phyloP scores from a whole-genome alignment of 2,329 filamentous ascomycete species.

The Neopestalotiopsis sp. region DNA sequence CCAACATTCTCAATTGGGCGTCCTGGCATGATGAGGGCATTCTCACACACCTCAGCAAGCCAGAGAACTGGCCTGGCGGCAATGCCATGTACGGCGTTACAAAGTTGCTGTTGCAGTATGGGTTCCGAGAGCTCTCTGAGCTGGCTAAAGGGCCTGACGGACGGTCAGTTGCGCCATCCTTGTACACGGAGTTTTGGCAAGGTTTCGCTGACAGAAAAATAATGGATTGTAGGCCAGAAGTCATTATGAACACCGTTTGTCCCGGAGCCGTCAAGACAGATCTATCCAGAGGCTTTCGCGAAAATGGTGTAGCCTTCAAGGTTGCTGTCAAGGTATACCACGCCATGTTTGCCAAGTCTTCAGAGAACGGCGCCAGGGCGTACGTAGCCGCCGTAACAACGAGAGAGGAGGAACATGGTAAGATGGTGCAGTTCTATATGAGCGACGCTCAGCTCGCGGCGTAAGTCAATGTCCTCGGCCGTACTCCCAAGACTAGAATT shows the following conservation, averaged over 20 bases:
- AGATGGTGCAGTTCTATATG: slow-evolving; percentile 32
- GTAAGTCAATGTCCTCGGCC: slow-evolving; percentile 21
- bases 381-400: slow-evolving; percentile 28
- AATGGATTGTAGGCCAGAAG: slow-evolving; percentile 27
- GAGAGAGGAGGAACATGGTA: slow-evolving; percentile 31
- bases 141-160: slow-evolving; percentile 28
- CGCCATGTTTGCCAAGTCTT: slow-evolving; percentile 29
- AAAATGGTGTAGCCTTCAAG: slow-evolving; percentile 18
- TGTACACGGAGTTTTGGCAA: too few relatives aligned
- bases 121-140: slow-evolving; percentile 27
- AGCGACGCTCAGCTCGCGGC: slow-evolving; percentile 27
- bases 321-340: slow-evolving; percentile 23
- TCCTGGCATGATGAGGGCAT: slow-evolving; percentile 25
- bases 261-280: slow-evolving; percentile 32
- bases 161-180: slow-evolving; percentile 25
- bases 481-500: not conserved
- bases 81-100: slow-evolving; percentile 31
- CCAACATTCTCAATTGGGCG: slow-evolving; percentile 29
- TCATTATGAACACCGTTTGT: slow-evolving; percentile 35
- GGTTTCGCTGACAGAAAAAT: too few relatives aligned
- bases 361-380: slow-evolving; percentile 32
- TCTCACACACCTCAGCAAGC: slow-evolving; percentile 30
- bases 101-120: slow-evolving; percentile 34
- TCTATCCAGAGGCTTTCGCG: slow-evolving; percentile 24
- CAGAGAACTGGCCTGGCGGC: slow-evolving; percentile 32